These are phyloP conservation scores for Phytophthora agathidicida DNA, from an alignment of 352 stramenopile species.

Conservation along the genomic window DNA sequence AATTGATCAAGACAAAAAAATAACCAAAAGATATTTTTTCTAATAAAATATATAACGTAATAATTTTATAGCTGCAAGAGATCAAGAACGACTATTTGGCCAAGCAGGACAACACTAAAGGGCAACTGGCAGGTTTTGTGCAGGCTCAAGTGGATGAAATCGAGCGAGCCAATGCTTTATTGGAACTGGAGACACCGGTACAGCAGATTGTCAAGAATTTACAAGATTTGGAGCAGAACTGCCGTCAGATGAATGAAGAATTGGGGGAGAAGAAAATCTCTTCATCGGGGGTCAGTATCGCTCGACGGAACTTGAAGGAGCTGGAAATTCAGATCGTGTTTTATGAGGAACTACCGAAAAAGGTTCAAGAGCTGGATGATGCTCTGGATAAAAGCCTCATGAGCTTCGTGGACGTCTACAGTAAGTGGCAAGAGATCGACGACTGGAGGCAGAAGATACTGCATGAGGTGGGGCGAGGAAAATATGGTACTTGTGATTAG, in stretches of 20 bases:
- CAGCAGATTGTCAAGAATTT: slow-evolving; percentile 69
- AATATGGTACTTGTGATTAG: not conserved
- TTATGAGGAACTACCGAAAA: slow-evolving; percentile 77
- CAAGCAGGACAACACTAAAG: slow-evolving; percentile 80
- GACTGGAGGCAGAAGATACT: slow-evolving; percentile 88
- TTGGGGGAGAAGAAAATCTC: slow-evolving; percentile 83
- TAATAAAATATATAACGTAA: not conserved
- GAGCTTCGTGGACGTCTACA: slow-evolving; percentile 69
- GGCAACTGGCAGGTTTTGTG: slow-evolving; percentile 72
- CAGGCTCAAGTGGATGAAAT: slow-evolving; percentile 87
- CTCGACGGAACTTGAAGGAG: slow-evolving; percentile 80
- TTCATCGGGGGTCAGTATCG: slow-evolving; percentile 77
- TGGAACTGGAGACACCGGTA: slow-evolving; percentile 74
- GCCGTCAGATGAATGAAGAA: slow-evolving; percentile 84
- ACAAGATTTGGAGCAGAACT: slow-evolving; percentile 58
- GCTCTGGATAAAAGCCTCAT: slow-evolving; percentile 54
- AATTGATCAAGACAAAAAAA: not conserved
- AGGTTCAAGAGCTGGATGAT: slow-evolving; percentile 58
- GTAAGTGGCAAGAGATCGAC: slow-evolving; percentile 73
- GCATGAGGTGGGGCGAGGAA: slow-evolving; percentile 55
- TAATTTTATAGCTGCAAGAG: slow-evolving; percentile 62
- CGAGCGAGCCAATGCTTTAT: slow-evolving; percentile 72
- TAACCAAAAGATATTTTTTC: not conserved
- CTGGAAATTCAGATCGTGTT: slow-evolving; percentile 84
- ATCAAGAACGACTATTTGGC: slow-evolving; percentile 83